Percentiles rank a stretch among this genome's conserved stretches.
These are phyloP conservation scores for Cucumis hystrix DNA, from an alignment of 306 rosid species.

Conservation along the genomic window DNA sequence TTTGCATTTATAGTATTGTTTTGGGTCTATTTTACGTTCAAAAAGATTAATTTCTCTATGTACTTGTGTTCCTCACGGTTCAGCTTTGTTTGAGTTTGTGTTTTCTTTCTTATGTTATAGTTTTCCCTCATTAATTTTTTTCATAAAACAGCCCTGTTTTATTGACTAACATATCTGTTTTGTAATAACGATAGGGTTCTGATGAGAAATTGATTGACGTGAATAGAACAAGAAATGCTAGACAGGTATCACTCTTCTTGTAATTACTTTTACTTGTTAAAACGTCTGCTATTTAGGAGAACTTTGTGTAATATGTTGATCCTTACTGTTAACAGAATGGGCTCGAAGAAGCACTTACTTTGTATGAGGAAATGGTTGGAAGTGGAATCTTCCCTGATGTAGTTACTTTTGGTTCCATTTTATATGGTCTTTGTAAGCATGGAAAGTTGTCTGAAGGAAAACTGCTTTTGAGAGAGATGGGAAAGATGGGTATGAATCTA, in stretches of 20 bases:
- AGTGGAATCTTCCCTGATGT: conserved; percentile 58
- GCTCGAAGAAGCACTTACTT: conserved; percentile 46
- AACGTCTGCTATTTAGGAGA: not conserved
- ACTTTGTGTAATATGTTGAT: conserved; percentile 2
- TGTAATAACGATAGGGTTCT: not conserved
- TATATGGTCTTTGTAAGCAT: conserved; percentile 64
- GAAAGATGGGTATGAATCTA: conserved; percentile 51
- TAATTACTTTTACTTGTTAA: not conserved
- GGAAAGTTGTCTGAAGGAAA: conserved; percentile 59
- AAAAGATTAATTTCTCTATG: not conserved
- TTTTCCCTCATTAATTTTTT: not conserved
- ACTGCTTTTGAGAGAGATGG: conserved; percentile 58
- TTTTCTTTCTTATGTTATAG: not conserved
- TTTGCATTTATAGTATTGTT: not conserved
- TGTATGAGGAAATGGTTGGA: conserved; percentile 63
- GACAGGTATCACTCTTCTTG: not conserved
- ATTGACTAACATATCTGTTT: not conserved
- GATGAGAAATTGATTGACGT: not conserved
- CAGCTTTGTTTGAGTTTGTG: not conserved
- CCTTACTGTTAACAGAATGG: conserved; percentile 32
- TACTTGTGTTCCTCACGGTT: not conserved
- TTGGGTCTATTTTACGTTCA: not conserved
- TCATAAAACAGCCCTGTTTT: not conserved
- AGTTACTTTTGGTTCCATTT: conserved; percentile 49
- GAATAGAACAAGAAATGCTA: not conserved